Percentiles rank a stretch among this genome's conserved stretches.
phyloP scores from a whole-genome alignment of 768 basidiomycete species.

The Boletus rubropictus region DNA sequence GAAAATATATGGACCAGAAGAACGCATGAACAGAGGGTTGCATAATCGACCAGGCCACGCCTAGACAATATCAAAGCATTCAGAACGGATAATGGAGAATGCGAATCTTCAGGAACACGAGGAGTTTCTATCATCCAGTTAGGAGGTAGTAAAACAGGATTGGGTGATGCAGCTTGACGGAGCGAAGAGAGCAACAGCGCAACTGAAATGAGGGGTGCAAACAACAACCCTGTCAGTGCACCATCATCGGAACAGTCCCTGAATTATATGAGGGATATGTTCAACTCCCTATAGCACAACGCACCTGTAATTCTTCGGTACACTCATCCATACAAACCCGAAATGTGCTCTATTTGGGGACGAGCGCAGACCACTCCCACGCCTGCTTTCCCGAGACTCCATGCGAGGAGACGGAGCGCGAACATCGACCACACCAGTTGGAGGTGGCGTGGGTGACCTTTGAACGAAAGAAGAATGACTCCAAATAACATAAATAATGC shows the following conservation, averaged over 20 bases:
- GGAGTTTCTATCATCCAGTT: conserved; percentile 81
- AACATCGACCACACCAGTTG: conserved; percentile 18
- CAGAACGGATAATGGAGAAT: conserved; percentile 38
- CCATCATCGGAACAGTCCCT: conserved; percentile 86
- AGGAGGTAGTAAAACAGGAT: conserved; percentile 39
- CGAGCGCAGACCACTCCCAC: conserved; percentile 24
- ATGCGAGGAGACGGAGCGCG: conserved; percentile 37
- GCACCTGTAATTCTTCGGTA: conserved; percentile 81
- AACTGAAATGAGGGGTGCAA: conserved; percentile 75
- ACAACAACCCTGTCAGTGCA: conserved; percentile 73
- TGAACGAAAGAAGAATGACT: conserved; percentile 47
- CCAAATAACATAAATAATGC: conserved; percentile 58
- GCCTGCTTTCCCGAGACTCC: conserved; percentile 46
- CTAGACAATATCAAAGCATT: conserved; percentile 62
- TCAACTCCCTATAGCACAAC: conserved; percentile 8
- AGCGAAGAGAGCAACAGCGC: conserved; percentile 57
- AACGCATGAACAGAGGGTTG: conserved; percentile 75
- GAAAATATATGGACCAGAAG: conserved; percentile 74
- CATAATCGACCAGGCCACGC: conserved; percentile 69
- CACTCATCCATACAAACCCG: conserved; percentile 85
- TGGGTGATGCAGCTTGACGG: conserved; percentile 29
- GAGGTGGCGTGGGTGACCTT: conserved; percentile 9
- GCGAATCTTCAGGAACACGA: conserved; percentile 42
- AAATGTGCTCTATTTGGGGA: conserved; percentile 44
- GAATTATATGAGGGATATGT: conserved; percentile 12